Evolutionary conservation across 1,139 yeast genomes (phyloP).

Genomic region (Scheffersomyces stambukii): DNA sequence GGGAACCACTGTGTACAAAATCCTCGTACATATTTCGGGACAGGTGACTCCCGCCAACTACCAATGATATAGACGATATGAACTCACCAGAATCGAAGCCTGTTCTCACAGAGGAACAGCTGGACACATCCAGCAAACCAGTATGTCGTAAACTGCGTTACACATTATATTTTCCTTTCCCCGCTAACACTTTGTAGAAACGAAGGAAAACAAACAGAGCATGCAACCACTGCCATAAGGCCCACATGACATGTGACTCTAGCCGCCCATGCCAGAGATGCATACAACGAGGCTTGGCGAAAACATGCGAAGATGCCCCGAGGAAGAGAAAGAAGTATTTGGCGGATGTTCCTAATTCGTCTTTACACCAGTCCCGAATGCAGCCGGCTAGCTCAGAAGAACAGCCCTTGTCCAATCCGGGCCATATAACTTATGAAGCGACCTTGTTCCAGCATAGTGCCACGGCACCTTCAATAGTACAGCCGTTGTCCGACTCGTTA

Average conservation of each 20-base stretch:
- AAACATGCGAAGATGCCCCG: slow-evolving; percentile 86
- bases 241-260: slow-evolving; percentile 85
- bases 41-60: too few species aligned
- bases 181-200: slow-evolving; percentile 17
- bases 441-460: slow-evolving; percentile 14
- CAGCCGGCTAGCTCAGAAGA: not conserved
- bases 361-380: too few species aligned
- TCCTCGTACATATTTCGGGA: too few species aligned
- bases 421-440: slow-evolving; percentile 12
- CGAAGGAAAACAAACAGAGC: slow-evolving; percentile 71
- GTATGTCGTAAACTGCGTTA: too few species aligned
- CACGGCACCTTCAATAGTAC: slow-evolving; percentile 9
- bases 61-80: too few species aligned
- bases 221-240: slow-evolving; percentile 79
- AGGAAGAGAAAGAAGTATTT: slow-evolving; percentile 81
- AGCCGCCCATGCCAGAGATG: slow-evolving; percentile 82
- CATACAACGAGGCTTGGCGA: slow-evolving; percentile 59
- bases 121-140: too few species aligned
- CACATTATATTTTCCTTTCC: not conserved
- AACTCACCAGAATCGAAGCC: not conserved
- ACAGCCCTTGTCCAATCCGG: slow-evolving; percentile 2
- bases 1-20: too few species aligned
- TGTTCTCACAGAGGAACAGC: not conserved
- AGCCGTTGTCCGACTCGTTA: too few species aligned
- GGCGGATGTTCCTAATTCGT: slow-evolving; percentile 44